Conservation (phyloP, 164 flowering plant genomes). For the Stephania japonica region DNA sequence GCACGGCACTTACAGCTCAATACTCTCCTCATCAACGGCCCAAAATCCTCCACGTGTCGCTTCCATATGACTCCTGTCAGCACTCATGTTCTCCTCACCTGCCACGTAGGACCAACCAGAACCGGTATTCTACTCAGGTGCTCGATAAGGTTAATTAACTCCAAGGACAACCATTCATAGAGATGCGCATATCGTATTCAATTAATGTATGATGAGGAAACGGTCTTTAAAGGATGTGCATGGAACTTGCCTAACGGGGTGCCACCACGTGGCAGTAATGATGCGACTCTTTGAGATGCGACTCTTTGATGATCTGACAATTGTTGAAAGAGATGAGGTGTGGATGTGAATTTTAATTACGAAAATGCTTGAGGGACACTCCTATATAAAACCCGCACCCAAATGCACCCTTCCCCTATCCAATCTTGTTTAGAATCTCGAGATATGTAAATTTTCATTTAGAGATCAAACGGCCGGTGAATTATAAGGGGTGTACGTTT, state of each 20-base stretch:
- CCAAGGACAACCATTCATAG: neutral
- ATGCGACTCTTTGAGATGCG: neutral
- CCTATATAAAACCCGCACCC: no score
- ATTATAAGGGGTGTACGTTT: no score
- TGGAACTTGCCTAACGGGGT: neutral
- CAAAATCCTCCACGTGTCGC: constrained; percentile 19
- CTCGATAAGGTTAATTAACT: neutral
- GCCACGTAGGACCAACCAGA: constrained; percentile 7
- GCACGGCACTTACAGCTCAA: constrained; percentile 66
- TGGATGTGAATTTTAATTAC: no score
- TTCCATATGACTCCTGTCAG: neutral
- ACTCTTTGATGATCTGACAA: neutral
- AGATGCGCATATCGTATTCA: neutral
- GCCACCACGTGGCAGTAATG: neutral
- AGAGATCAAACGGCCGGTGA: no score
- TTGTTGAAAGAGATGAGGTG: neutral
- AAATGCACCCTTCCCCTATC: no score
- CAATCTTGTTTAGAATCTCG: no score
- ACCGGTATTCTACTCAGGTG: neutral
- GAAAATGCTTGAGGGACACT: no score
- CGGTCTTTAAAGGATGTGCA: neutral
- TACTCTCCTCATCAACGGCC: constrained; percentile 14
- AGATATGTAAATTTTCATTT: no score
- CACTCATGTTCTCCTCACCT: constrained; percentile 1
- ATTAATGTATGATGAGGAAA: neutral